phyloP scores from a whole-genome alignment of 75 land plant genomes.

The Pinus tabuliformis region DNA sequence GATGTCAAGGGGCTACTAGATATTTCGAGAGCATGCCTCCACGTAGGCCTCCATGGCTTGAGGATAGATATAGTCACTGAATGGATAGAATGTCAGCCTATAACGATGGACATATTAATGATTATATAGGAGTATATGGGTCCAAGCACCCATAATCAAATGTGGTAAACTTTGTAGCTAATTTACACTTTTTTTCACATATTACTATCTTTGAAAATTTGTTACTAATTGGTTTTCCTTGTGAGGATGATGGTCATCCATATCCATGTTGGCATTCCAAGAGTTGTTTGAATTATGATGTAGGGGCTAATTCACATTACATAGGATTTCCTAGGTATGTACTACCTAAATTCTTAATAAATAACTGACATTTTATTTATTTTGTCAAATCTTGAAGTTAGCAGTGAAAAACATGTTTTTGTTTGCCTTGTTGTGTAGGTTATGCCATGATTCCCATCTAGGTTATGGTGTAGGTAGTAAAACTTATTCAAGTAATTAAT shows the following conservation, averaged over 20 bases:
- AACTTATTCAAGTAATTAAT: neutral
- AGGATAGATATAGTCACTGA: constrained; percentile 1
- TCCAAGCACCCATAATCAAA: constrained; percentile 14
- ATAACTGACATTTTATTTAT: no score
- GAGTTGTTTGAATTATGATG: neutral
- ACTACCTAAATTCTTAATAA: no score
- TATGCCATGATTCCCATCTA: neutral
- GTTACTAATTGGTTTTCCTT: neutral
- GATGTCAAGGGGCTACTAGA: neutral
- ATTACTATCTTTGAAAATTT: neutral
- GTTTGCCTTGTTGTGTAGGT: no score
- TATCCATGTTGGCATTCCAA: neutral
- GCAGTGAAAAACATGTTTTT: no score
- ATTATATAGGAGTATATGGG: neutral
- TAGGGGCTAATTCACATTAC: neutral
- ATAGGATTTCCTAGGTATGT: neutral
- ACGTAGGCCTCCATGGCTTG: neutral
- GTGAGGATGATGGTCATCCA: neutral
- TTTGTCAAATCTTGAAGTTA: no score
- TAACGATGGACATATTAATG: neutral
- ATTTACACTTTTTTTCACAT: neutral
- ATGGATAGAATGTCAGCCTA: neutral
- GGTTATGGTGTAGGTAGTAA: constrained; percentile 2
- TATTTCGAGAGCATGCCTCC: neutral
- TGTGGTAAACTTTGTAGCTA: neutral